Evolutionary conservation across 2,329 filamentous ascomycete species (phyloP), one percentile per base, ranked within the genome.

Genomic region (Botrytis tulipae): DNA sequence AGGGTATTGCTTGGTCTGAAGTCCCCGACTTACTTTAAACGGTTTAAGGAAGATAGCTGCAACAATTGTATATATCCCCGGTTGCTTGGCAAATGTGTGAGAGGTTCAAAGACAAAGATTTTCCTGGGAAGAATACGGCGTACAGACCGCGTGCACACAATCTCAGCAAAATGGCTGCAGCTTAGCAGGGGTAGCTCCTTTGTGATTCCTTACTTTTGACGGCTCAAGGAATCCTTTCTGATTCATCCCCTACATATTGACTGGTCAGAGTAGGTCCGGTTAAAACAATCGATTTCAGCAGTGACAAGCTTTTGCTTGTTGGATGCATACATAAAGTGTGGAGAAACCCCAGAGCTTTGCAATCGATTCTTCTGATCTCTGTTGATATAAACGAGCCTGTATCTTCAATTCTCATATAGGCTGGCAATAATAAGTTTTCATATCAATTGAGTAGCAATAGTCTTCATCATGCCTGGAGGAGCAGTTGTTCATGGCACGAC

Each of bases 401-500:
- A 40, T 51, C 71, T 69, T 40, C 44, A n/a, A 44, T n/a, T 18
- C 18, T 62, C 32, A 40, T 62, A 73, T n/a, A n/a, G 66, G 48
- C 46, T 44, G 57, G 46, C 44, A 60, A 62, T 44, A 60, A 44
- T n/a, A 42, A 51, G 35, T 57, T 51, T 44, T 63, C 20, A 44
- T 8, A 42, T 63, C 44, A 35, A 70, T 61, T 73, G 57, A 73
- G 18, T 51, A 70, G 54, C n/a, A 48, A 40, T 5, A 70, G 35
- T 66, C 42, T 42, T 54, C 66, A 70, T 73, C 71, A 73, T 73
- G 71, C 54, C 71, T 48, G 71, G 65, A 63, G 71, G 71, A 62
- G 71, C 71, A 54, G 46, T 73, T 67, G 66, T 73, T 35, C 71
- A 73, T 44, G 71, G 71, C 54, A 73, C 71, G 57, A 73, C 71